Percentiles rank a stretch among this genome's conserved stretches.
These are phyloP conservation scores for Trametes villosa DNA, from an alignment of 768 basidiomycete species.

Conservation along the genomic window DNA sequence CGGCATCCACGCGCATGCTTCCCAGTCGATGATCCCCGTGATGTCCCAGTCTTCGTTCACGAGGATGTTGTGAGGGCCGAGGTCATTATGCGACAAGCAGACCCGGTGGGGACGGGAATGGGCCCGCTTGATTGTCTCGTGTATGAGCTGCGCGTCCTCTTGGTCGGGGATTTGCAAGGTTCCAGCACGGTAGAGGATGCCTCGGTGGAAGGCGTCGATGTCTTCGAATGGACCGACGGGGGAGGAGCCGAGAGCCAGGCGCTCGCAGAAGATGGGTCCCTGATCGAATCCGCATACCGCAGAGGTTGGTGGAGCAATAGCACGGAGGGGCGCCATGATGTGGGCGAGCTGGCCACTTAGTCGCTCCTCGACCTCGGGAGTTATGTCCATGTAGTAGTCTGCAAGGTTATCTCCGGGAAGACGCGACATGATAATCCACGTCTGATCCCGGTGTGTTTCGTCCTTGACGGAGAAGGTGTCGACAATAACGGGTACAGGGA, in stretches of 20 bases:
- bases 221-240: constrained; percentile 12
- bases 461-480: constrained; percentile 18
- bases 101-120: constrained; percentile 14
- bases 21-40: constrained; percentile 31
- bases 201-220: constrained; percentile 14
- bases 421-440: constrained; percentile 17
- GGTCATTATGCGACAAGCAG: constrained; percentile 41
- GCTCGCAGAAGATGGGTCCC: constrained; percentile 12
- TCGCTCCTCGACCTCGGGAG: neutral
- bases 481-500: constrained; percentile 24
- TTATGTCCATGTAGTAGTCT: neutral
- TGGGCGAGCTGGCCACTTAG: neutral
- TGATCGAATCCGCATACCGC: constrained; percentile 13
- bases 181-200: neutral
- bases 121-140: constrained; percentile 1
- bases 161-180: neutral
- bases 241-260: constrained; percentile 3
- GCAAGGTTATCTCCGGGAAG: constrained; percentile 11
- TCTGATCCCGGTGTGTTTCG: too few relatives aligned
- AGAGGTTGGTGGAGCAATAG: neutral
- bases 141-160: constrained; percentile 1
- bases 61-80: constrained; percentile 43
- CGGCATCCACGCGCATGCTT: constrained; percentile 28
- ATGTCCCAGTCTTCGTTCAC: constrained; percentile 30
- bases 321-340: constrained; percentile 8